phyloP scores from a whole-genome alignment of 1,139 yeast genomes.

The Taphrina confusa region DNA sequence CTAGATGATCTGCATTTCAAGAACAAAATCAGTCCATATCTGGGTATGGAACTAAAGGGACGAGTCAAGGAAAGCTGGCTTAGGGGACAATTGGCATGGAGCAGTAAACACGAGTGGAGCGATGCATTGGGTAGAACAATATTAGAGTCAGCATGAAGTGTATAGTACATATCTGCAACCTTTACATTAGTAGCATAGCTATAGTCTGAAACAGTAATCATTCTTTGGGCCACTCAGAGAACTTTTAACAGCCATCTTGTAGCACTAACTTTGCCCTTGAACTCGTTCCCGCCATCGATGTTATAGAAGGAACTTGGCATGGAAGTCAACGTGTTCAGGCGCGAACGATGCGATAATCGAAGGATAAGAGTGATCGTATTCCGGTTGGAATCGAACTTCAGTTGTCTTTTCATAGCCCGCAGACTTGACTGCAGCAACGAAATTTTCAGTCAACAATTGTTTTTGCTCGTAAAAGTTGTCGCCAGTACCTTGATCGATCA shows the following conservation, averaged over 20 bases:
- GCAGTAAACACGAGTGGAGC: neutral
- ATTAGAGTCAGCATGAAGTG: neutral
- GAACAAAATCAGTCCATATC: constrained; percentile 81
- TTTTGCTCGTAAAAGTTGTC: constrained; percentile 70
- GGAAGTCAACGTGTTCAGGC: constrained; percentile 81
- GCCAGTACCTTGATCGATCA: constrained; percentile 79
- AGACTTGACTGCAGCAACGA: constrained; percentile 63
- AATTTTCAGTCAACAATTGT: constrained; percentile 76
- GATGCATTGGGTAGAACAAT: constrained; percentile 12
- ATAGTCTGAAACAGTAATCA: too few relatives aligned
- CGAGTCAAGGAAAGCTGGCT: constrained; percentile 73
- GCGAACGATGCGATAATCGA: constrained; percentile 80
- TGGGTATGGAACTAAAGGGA: constrained; percentile 68
- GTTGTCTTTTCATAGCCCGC: constrained; percentile 61
- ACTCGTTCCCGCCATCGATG: too few relatives aligned
- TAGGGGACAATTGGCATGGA: constrained; percentile 56
- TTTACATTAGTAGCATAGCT: too few relatives aligned
- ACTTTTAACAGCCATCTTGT: too few relatives aligned
- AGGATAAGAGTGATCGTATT: constrained; percentile 81
- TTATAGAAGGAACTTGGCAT: constrained; percentile 68
- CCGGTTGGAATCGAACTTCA: constrained; percentile 66
- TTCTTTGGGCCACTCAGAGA: too few relatives aligned
- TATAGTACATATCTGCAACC: too few relatives aligned
- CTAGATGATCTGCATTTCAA: constrained; percentile 59
- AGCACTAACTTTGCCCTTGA: too few relatives aligned